Base-by-base conservation (phyloP, 2,329 filamentous ascomycete genomes). In the Ascochyta fabae region DNA sequence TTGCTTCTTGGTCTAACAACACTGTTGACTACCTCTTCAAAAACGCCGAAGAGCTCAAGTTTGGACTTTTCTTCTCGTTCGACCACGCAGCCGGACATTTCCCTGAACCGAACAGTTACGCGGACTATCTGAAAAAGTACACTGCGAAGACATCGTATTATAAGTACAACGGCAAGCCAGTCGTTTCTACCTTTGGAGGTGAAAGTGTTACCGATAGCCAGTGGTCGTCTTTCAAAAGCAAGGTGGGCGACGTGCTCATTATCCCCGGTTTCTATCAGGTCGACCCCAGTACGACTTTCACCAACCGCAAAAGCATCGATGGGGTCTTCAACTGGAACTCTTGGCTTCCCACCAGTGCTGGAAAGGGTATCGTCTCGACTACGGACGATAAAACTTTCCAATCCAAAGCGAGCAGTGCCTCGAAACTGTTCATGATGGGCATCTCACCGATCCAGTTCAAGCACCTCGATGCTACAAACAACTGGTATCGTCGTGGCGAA, bases 401-500 rank as follows among this genome's bases (percentile, higher is more conserved):
- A n/a, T 53, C 54, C 6, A 68, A 66, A 13, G 74, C 75, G 0
- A 57, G 67, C 31, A 56, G 61, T 1, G 59, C 64, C 6, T 46
- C 51, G n/a, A 78, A 77, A 52, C 58, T 69, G 7, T 77, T 77
- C 65, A 74, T 78, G 65, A 76, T 78, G 72, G 67, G 73, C 48
- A 60, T 68, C 50, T 78, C 76, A 0, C 66, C 75, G 0, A 43
- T 77, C 0, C 77, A 78, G 47, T 78, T 73, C 70, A 78, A 79
- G 56, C 72, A 77, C 50, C 60, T 75, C 10, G 58, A 65, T 34
- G 23, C 29, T 3, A 40, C 44, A 1, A 51, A 71, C 22, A 75
- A 75, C 57, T 73, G 70, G 69, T 77, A 77, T 64, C 71, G 73
- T 5, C 70, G 71, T 26, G 75, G 75, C 43, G 74, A 77, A 47